Base-by-base conservation (phyloP, 2,329 filamentous ascomycete species). In the Verticillium tricorpus region DNA sequence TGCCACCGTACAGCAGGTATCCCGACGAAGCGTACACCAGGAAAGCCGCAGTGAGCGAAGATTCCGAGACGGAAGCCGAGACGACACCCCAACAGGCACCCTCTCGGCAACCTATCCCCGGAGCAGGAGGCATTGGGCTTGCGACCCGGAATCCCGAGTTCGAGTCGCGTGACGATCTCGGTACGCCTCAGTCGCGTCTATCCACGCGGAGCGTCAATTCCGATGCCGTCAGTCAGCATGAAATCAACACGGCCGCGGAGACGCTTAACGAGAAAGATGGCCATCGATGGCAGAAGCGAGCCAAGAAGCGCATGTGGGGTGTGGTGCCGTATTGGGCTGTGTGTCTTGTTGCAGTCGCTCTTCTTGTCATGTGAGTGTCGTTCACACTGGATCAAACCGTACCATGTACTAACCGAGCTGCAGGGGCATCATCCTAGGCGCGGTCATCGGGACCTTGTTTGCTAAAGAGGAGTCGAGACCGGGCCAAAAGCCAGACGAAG, bases 1-100 rank as follows among this genome's bases (percentile, higher is more conserved):
- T 97, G 19, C 94, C 94, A 14, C 94, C 94, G 0, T 98, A 98
- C 72, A 91, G 92, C 15, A 84, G 92, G 72, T 97, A 96, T 74
- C 92, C 93, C 2, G 91, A 96, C 59, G 89, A 92, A 61, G 80
- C 80, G 0, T 88, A 76, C 74, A 83, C 71, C 71, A 84, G 74
- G 80, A 92, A 84, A 69, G 74, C 77, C 57, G 67, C 73, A 19
- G 71, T 73, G 22, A 66, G 71, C n/a, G 67, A 69, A 28, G 68
- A 58, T 62, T 58, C 57, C 5, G 58, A 59, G 11, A 45, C 35
- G 15, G 45, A 65, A 17, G 56, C 62, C 4, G 57, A 67, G 9
- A 60, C 52, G 15, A 32, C 34, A 6, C n/a, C 58, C 17, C 55
- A 37, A 14, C 54, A 52, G 12, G 15, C 39, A 17, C 15, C 39